phyloP scores from a whole-genome alignment of 331 rosid species.

The Pyrus hybrid region DNA sequence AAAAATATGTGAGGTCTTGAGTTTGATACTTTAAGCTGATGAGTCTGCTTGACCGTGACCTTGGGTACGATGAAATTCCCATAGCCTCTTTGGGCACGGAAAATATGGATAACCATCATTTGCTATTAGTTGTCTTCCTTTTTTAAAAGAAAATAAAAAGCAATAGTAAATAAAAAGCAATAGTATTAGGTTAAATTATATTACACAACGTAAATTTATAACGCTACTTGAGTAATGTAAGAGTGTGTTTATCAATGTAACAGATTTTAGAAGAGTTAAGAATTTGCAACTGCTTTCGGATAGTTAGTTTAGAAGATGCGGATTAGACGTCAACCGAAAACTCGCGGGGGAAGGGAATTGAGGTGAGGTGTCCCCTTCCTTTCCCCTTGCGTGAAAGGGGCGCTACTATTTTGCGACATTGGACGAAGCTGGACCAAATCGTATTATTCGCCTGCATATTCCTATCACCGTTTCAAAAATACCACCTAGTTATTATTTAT shows the following conservation, averaged over 20 bases:
- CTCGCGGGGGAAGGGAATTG: neutral
- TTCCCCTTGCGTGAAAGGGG: slow-evolving; percentile 30
- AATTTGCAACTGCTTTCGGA: neutral
- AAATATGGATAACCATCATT: fast-evolving
- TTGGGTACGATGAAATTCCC: fast-evolving
- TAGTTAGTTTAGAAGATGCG: neutral
- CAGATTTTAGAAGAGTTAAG: too few species aligned
- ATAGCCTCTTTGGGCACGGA: fast-evolving
- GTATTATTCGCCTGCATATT: slow-evolving; percentile 34
- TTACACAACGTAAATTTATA: too few species aligned
- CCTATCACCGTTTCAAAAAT: neutral
- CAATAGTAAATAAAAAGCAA: too few species aligned
- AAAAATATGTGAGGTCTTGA: too few species aligned
- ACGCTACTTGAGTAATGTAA: too few species aligned
- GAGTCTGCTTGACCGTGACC: fast-evolving
- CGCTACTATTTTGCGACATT: slow-evolving; percentile 25
- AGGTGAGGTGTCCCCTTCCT: neutral
- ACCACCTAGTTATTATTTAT: neutral
- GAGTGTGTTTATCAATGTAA: too few species aligned
- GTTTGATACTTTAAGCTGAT: too few species aligned
- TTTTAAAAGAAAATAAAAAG: too few species aligned
- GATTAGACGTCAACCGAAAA: neutral
- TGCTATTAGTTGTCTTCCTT: fast-evolving
- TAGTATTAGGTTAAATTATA: too few species aligned
- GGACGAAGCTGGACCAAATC: neutral